phyloP scores from a whole-genome alignment of 169 alveolate species.

The Plasmodium sp. region DNA sequence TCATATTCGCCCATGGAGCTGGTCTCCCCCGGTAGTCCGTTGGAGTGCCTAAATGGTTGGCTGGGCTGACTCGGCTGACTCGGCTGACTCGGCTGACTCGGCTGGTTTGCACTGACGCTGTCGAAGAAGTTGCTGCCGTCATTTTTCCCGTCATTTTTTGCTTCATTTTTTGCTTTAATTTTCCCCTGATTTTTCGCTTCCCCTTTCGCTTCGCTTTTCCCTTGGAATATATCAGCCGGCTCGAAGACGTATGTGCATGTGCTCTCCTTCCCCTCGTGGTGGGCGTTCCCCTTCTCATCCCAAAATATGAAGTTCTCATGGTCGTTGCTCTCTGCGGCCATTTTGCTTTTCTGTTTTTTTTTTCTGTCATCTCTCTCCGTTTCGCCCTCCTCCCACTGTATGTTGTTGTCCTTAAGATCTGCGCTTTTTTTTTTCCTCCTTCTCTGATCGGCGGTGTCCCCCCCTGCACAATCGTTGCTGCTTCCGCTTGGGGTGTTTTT shows the following conservation, averaged over 20 bases:
- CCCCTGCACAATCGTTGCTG: not conserved
- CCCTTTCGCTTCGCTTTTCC: not conserved
- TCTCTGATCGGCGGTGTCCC: not conserved
- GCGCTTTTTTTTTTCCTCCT: not conserved
- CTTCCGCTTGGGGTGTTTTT: not conserved
- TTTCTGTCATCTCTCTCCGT: not conserved
- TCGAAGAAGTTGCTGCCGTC: conserved; percentile 12
- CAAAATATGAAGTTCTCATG: not conserved
- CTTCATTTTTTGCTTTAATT: not conserved
- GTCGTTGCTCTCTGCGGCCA: not conserved
- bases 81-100: too few species aligned
- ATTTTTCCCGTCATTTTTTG: not conserved
- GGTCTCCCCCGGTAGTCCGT: not conserved
- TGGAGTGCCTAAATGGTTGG: conserved; percentile 28
- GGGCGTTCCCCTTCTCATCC: not conserved
- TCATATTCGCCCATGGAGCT: not conserved
- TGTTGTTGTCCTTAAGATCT: not conserved
- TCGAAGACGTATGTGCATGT: not conserved
- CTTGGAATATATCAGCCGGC: not conserved
- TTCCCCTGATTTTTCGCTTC: not conserved
- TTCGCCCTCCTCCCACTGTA: not conserved
- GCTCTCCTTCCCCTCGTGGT: not conserved
- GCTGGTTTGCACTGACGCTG: not conserved
- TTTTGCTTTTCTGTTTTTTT: not conserved
- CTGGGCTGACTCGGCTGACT: not conserved